Evolutionary conservation across 2,329 filamentous ascomycete species (phyloP), one percentile per base, ranked within the genome.

Genomic region (Aspergillus sp.): DNA sequence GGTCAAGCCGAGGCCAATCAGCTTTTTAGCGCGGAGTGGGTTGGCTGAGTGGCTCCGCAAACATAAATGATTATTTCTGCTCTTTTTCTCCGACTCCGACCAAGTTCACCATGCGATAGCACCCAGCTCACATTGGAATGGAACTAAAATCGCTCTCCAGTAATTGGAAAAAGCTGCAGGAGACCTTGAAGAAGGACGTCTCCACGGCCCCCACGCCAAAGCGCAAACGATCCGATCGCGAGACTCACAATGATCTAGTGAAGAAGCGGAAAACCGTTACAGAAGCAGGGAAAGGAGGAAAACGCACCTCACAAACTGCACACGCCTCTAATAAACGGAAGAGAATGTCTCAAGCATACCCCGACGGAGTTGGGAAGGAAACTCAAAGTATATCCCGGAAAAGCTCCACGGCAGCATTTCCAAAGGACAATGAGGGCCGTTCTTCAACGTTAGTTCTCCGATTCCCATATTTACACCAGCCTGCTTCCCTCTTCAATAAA

Each of bases 391-490:
- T 57, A 70, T 89, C 40, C 82, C 83, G 34, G 82, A 86, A 68
- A 84, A 84, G 15, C 89, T 90, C 75, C 79, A 82, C 45, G 39
- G 51, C 64, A 6, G 48, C 54, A 76, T 85, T 79, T 61, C 81
- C 40, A 80, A 82, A 80, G 45, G 77, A 87, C 60, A 90, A 91
- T 68, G 82, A 85, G 45, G 89, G 89, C 1, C 77, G 86, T 3
- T 82, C 84, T 2, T 51, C 67, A 33, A 73, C 65, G 76, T 78
- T 41, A 68, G 75, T 67, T 34, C 24, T 6, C 40, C 5, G 12
- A n/a, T 42, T 33, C 27, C 34, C 30, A 65, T 75, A n/a, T 33
- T 8, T 47, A 11, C 13, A 8, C 20, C 13, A 27, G 2, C 15
- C 42, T 27, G 7, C 3, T 12, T 48, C 30, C 42, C 40, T 46